These are phyloP conservation scores for Leptomonas pyrrhocoris DNA, from an alignment of 208 protist species.

Conservation along the genomic window DNA sequence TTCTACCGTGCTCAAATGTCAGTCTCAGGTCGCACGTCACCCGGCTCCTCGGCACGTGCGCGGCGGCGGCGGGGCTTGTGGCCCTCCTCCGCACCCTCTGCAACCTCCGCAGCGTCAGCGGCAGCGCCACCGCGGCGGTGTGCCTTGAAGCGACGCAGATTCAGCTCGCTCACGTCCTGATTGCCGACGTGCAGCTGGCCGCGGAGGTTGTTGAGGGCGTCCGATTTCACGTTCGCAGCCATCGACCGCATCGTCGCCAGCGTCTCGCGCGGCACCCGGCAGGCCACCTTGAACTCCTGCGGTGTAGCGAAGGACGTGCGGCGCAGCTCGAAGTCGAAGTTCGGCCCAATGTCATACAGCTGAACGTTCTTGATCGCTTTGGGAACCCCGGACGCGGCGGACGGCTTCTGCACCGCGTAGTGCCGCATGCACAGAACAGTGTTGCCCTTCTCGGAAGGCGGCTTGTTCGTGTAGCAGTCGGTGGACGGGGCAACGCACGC, in stretches of 20 bases:
- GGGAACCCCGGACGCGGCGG: constrained; percentile 41
- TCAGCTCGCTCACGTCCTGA: constrained; percentile 72
- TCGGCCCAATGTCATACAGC: constrained; percentile 83
- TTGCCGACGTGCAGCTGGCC: constrained; percentile 88
- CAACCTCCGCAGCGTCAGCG: background rate
- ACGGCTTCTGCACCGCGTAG: constrained; percentile 79
- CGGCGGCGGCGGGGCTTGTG: constrained; percentile 21
- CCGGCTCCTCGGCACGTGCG: constrained; percentile 13
- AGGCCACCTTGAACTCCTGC: constrained; percentile 82
- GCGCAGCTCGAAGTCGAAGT: constrained; percentile 84
- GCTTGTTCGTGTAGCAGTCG: constrained; percentile 71
- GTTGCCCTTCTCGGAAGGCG: constrained; percentile 52
- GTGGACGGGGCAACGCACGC: constrained; percentile 72
- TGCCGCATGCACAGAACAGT: constrained; percentile 84
- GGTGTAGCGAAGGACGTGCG: constrained; percentile 75
- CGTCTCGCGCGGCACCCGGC: constrained; percentile 57
- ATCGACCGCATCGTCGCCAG: constrained; percentile 67
- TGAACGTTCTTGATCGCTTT: constrained; percentile 60
- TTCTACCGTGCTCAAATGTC: constrained; percentile 20
- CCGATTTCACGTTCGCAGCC: constrained; percentile 66
- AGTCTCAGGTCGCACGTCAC: constrained; percentile 22
- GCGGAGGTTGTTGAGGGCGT: constrained; percentile 76
- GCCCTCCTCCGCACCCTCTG: constrained; percentile 12
- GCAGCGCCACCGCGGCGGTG: constrained; percentile 38
- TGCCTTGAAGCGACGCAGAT: constrained; percentile 86